Evolutionary conservation across 306 rosid genomes (phyloP).

Genomic region (Ammopiptanthus mongolicus): DNA sequence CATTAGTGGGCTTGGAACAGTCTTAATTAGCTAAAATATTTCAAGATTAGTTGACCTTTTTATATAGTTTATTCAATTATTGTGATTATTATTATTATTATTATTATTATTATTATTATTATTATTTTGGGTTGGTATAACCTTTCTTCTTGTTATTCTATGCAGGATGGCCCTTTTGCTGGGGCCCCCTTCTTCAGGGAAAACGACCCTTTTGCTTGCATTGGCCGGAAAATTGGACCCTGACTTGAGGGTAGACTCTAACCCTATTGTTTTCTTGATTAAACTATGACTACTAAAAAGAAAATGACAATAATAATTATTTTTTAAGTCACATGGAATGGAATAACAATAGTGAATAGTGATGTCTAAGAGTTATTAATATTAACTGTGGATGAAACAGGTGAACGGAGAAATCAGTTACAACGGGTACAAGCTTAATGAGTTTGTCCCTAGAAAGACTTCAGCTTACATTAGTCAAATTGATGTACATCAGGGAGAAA

Average conservation of each 20-base stretch:
- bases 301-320: neutral
- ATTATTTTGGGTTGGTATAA: neutral
- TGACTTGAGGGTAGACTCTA: constrained; percentile 42
- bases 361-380: neutral
- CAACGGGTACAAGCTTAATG: constrained; percentile 61
- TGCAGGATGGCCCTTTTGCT: constrained; percentile 80
- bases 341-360: neutral
- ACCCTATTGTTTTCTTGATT: neutral
- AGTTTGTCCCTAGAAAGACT: constrained; percentile 84
- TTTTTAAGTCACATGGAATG: neutral
- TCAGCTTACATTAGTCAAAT: constrained; percentile 95
- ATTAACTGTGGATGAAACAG: constrained; percentile 31
- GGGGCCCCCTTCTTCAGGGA: constrained; percentile 98
- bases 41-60: neutral
- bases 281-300: neutral
- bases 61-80: neutral
- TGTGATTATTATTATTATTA: neutral
- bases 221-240: constrained; percentile 84
- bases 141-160: neutral
- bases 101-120: neutral
- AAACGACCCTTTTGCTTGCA: constrained; percentile 83
- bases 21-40: neutral
- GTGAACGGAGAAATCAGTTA: constrained; percentile 63
- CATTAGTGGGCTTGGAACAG: neutral
- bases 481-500: constrained; percentile 78